A percentile compares a stretch with the other conserved stretches of the same genome.
Evolutionary conservation across 2,329 filamentous ascomycete genomes (phyloP).

Genomic region (Sarocladium kiliense): DNA sequence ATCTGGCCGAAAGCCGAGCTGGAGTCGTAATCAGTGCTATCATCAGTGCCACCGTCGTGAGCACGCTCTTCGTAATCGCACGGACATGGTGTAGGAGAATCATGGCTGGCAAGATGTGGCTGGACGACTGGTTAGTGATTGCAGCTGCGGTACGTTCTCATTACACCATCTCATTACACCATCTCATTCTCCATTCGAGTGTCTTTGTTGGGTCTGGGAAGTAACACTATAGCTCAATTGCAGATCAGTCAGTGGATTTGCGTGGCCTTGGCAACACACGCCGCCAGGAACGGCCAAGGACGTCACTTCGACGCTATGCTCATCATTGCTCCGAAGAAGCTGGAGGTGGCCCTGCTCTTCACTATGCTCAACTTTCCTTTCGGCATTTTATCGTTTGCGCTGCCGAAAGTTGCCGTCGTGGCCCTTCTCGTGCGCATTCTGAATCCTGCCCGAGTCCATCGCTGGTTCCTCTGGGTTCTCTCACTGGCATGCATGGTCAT

Average conservation of each 20-base stretch:
- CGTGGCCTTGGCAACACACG: slow-evolving; percentile 5
- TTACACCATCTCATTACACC: neutral
- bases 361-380: slow-evolving; percentile 22
- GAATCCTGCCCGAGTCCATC: slow-evolving; percentile 17
- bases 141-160: neutral
- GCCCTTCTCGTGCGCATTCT: slow-evolving; percentile 20
- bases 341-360: slow-evolving; percentile 14
- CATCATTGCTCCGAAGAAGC: neutral
- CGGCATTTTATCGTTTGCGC: slow-evolving; percentile 20
- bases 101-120: slow-evolving; percentile 8
- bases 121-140: slow-evolving; percentile 12
- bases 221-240: neutral
- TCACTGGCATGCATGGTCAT: slow-evolving; percentile 12
- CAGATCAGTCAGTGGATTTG: slow-evolving; percentile 10
- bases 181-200: neutral
- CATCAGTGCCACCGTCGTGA: slow-evolving; percentile 9
- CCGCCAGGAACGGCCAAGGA: slow-evolving; percentile 9
- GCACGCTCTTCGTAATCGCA: slow-evolving; percentile 11
- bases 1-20: slow-evolving; percentile 21
- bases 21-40: slow-evolving; percentile 9
- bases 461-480: slow-evolving; percentile 19
- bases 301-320: slow-evolving; percentile 12
- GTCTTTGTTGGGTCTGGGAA: neutral
- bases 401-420: slow-evolving; percentile 24
- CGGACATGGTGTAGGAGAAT: neutral